A percentile compares a stretch with the other conserved stretches of the same genome.
These are phyloP conservation scores for Isochrysis galbana DNA, from an alignment of 78 protist genomes.

Conservation along the genomic window DNA sequence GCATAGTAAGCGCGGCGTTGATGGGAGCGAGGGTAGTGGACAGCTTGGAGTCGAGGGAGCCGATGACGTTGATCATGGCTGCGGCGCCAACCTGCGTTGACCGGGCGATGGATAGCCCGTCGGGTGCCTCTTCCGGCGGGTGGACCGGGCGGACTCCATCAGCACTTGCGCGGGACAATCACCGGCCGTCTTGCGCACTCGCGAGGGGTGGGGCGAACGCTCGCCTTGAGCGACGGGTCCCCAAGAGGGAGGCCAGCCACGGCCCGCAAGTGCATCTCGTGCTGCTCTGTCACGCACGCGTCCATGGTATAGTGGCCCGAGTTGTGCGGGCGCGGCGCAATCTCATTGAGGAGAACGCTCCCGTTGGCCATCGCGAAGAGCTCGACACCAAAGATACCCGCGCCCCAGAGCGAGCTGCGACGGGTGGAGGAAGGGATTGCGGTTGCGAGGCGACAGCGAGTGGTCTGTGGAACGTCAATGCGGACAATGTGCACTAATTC, in stretches of 20 bases:
- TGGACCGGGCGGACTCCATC: too few species aligned
- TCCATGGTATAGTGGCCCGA: constrained; percentile 92
- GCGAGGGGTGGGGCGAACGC: not conserved
- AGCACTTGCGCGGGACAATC: too few species aligned
- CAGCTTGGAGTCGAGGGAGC: constrained; percentile 26
- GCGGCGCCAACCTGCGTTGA: constrained; percentile 47
- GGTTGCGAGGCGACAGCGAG: too few species aligned
- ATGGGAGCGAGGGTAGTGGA: not conserved
- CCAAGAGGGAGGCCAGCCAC: constrained; percentile 80
- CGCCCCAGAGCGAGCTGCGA: constrained; percentile 38
- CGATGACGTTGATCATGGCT: constrained; percentile 60
- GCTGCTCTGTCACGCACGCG: constrained; percentile 61
- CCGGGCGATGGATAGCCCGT: too few species aligned
- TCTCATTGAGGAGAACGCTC: constrained; percentile 79
- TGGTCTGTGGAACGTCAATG: too few species aligned
- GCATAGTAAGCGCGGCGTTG: constrained; percentile 13
- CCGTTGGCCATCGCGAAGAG: constrained; percentile 63
- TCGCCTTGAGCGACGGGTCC: not conserved
- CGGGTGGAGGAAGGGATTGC: too few species aligned
- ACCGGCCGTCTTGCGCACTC: too few species aligned
- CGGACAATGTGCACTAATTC: too few species aligned
- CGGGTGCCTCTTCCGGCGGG: too few species aligned
- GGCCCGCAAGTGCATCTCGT: constrained; percentile 71
- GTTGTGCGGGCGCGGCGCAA: constrained; percentile 94
- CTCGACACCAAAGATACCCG: constrained; percentile 84